phyloP scores from a whole-genome alignment of 352 stramenopile genomes.

The Phytophthora capsici region DNA sequence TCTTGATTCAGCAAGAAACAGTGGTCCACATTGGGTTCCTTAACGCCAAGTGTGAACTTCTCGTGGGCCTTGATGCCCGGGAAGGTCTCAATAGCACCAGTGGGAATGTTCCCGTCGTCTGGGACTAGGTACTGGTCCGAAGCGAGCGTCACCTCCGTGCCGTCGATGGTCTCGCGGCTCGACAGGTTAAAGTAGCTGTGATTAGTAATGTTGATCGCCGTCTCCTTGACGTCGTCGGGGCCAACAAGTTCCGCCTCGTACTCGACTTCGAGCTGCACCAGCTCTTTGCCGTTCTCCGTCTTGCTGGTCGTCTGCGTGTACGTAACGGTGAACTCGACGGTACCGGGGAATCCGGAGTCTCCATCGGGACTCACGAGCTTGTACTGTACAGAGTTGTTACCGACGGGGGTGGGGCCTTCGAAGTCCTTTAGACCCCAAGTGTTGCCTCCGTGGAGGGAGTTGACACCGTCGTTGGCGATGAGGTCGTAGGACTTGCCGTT shows the following conservation, averaged over 20 bases:
- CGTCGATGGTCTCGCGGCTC: slow-evolving; percentile 37
- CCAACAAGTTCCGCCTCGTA: slow-evolving; percentile 34
- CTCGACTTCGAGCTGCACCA: slow-evolving; percentile 29
- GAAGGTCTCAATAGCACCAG: slow-evolving; percentile 35
- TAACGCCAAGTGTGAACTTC: slow-evolving; percentile 32
- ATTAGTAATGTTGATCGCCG: slow-evolving; percentile 41
- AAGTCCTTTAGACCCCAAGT: slow-evolving; percentile 36
- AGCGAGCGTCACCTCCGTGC: slow-evolving; percentile 27
- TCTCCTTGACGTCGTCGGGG: slow-evolving; percentile 34
- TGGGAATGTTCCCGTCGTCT: slow-evolving; percentile 36
- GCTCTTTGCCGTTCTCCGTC: slow-evolving; percentile 36
- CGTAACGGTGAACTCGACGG: slow-evolving; percentile 26
- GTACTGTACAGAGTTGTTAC: slow-evolving; percentile 32
- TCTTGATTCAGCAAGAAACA: slow-evolving; percentile 37
- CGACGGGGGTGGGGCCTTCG: slow-evolving; percentile 17
- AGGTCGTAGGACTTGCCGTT: slow-evolving; percentile 38
- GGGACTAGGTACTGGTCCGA: slow-evolving; percentile 35
- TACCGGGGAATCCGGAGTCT: slow-evolving; percentile 37
- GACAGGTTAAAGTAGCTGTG: slow-evolving; percentile 43
- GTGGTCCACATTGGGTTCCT: slow-evolving; percentile 40
- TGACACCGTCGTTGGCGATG: slow-evolving; percentile 34
- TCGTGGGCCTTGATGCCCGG: slow-evolving; percentile 31
- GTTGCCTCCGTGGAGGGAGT: slow-evolving; percentile 36
- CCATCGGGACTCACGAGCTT: slow-evolving; percentile 32
- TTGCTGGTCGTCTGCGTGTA: slow-evolving; percentile 32